Conservation (phyloP, 768 basidiomycete species). For the Paxillus ammoniavirescens region DNA sequence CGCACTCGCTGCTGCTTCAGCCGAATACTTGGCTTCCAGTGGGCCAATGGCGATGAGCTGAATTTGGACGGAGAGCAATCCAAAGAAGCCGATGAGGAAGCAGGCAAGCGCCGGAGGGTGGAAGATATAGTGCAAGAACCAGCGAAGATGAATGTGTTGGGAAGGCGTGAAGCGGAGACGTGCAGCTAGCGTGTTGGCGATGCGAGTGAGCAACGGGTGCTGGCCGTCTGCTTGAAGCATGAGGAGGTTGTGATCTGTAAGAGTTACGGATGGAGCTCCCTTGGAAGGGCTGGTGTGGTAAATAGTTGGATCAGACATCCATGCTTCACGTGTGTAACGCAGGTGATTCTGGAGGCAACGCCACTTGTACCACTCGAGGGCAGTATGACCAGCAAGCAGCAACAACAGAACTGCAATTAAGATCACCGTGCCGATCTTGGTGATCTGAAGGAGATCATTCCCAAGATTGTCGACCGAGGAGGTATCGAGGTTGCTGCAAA, state of each 20-base stretch:
- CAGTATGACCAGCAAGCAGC: slow-evolving; percentile 69
- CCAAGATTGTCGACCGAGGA: slow-evolving; percentile 86
- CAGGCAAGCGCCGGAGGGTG: slow-evolving; percentile 89
- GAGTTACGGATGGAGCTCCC: slow-evolving; percentile 49
- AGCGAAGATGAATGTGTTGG: slow-evolving; percentile 70
- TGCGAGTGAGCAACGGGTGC: slow-evolving; percentile 72
- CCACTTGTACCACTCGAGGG: slow-evolving; percentile 91
- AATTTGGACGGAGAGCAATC: slow-evolving; percentile 80
- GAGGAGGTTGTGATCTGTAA: slow-evolving; percentile 77
- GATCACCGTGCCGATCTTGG: slow-evolving; percentile 77
- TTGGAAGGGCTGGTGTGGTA: slow-evolving; percentile 34
- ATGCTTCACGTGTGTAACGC: slow-evolving; percentile 70
- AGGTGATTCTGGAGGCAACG: slow-evolving; percentile 63
- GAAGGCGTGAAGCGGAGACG: slow-evolving; percentile 54
- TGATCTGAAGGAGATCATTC: slow-evolving; percentile 70
- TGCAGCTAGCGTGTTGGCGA: slow-evolving; percentile 53
- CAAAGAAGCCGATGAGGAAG: slow-evolving; percentile 90
- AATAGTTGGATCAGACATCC: slow-evolving; percentile 70
- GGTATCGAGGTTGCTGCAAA: slow-evolving; percentile 79
- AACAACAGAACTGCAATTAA: slow-evolving; percentile 70
- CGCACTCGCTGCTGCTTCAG: slow-evolving; percentile 57
- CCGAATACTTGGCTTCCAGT: slow-evolving; percentile 65
- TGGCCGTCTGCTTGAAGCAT: slow-evolving; percentile 65
- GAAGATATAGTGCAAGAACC: slow-evolving; percentile 91
- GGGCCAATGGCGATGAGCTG: slow-evolving; percentile 82